Evolutionary conservation across 345 rosid genomes (phyloP).

Genomic region (Brassica juncea): DNA sequence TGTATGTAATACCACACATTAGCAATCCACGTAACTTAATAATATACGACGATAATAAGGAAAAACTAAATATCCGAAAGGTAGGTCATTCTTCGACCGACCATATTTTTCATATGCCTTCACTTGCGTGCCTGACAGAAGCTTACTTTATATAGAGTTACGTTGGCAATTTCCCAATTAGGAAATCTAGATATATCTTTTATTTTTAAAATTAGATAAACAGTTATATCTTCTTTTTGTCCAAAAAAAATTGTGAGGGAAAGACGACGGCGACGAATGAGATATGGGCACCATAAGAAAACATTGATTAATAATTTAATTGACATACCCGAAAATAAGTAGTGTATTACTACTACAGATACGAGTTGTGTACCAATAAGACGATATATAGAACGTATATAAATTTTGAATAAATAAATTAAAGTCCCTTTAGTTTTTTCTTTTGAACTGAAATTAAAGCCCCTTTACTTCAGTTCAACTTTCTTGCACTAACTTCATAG

Average conservation of each 20-base stretch:
- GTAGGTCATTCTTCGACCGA: constrained; percentile 32
- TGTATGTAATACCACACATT: neutral
- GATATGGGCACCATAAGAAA: constrained; percentile 33
- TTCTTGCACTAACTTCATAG: constrained; percentile 25
- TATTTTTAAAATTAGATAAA: neutral
- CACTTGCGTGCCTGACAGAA: constrained; percentile 42
- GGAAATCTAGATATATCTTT: constrained; percentile 22
- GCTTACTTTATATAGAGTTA: constrained; percentile 32
- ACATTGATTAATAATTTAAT: constrained; percentile 16
- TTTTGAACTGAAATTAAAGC: no score
- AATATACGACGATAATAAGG: neutral
- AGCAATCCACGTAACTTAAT: constrained; percentile 16
- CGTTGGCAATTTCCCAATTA: constrained; percentile 38
- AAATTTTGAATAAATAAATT: neutral
- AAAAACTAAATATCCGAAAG: constrained; percentile 15
- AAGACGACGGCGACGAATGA: constrained; percentile 21
- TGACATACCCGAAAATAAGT: neutral
- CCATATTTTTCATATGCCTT: constrained; percentile 32
- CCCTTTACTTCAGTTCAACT: neutral
- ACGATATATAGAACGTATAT: constrained; percentile 2
- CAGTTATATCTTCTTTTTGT: neutral
- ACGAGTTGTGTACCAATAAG: constrained; percentile 37
- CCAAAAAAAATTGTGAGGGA: neutral
- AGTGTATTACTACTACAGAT: constrained; percentile 24
- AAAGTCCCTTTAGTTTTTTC: neutral